Evolutionary conservation across 2,329 filamentous ascomycete species (phyloP).

Genomic region (Curvularia hawaiiensis): DNA sequence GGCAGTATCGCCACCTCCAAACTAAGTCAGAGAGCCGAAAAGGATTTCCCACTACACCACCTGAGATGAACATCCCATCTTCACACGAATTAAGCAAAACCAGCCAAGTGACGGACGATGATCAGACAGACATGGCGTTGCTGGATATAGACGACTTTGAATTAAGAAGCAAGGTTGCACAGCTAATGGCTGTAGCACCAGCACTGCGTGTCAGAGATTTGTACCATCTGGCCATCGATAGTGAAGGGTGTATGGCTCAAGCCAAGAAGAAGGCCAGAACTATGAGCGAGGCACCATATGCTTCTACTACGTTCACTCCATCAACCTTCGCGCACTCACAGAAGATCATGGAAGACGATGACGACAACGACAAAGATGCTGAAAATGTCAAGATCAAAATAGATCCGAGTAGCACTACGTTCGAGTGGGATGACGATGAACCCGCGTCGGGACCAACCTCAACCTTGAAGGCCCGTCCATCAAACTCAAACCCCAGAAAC

Average conservation of each 20-base stretch:
- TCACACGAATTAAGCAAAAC: neutral
- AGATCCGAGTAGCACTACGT: conserved; percentile 17
- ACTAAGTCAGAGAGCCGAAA: neutral
- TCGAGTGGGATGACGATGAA: conserved; percentile 22
- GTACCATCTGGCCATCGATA: conserved; percentile 24
- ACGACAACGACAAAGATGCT: neutral
- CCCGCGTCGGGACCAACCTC: neutral
- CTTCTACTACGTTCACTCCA: neutral
- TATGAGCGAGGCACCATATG: conserved; percentile 1
- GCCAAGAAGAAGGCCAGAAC: conserved; percentile 9
- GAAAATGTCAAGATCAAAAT: conserved; percentile 15
- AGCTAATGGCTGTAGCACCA: conserved; percentile 27
- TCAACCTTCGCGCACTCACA: neutral
- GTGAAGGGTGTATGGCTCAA: conserved; percentile 10
- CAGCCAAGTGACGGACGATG: neutral
- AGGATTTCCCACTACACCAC: neutral
- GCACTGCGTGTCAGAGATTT: conserved; percentile 21
- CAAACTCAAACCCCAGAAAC: neutral
- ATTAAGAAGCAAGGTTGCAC: conserved; percentile 21
- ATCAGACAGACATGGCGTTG: conserved; percentile 9
- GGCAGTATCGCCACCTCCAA: neutral
- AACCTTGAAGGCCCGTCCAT: neutral
- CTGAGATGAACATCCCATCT: neutral
- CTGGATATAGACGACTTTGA: conserved; percentile 21
- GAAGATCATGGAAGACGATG: neutral